phyloP scores from a whole-genome alignment of 495 filamentous ascomycete species.

The Aspergillus indologenus region DNA sequence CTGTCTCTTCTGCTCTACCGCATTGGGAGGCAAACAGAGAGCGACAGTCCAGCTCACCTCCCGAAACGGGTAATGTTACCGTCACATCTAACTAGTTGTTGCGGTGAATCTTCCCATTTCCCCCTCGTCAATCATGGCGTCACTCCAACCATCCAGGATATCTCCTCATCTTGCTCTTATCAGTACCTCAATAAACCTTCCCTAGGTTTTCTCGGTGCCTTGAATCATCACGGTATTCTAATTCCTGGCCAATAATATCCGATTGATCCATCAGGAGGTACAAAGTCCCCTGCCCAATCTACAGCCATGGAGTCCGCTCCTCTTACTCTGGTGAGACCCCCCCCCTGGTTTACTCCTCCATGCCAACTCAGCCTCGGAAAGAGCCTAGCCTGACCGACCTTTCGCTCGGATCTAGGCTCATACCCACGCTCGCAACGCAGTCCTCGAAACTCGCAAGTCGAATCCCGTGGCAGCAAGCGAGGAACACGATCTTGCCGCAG shows the following conservation, averaged over 20 bases:
- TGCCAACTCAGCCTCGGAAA: conserved; percentile 7
- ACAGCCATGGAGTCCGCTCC: conserved; percentile 58
- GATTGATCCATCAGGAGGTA: not conserved
- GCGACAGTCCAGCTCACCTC: not conserved
- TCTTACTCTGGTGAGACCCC: conserved; percentile 50
- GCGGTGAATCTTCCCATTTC: too few species aligned
- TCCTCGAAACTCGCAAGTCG: conserved; percentile 69
- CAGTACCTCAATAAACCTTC: not conserved
- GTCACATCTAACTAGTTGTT: too few species aligned
- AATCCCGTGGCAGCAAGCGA: conserved; percentile 77
- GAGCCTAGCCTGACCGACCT: conserved; percentile 16
- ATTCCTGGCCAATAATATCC: not conserved
- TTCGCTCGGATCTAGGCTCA: conserved; percentile 62
- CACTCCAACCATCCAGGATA: not conserved
- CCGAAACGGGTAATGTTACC: conserved; percentile 12
- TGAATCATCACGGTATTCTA: too few species aligned
- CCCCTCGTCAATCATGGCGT: conserved; percentile 7
- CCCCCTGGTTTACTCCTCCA: not conserved
- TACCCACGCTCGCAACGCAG: conserved; percentile 78
- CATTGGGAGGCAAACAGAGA: not conserved
- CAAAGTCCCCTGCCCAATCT: not conserved
- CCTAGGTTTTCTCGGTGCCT: too few species aligned
- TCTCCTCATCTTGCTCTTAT: not conserved
- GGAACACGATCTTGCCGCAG: conserved; percentile 85
- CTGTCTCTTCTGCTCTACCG: not conserved